These are phyloP conservation scores for Alternaria ventricosa DNA, from an alignment of 2,329 filamentous ascomycete genomes.

Conservation along the genomic window DNA sequence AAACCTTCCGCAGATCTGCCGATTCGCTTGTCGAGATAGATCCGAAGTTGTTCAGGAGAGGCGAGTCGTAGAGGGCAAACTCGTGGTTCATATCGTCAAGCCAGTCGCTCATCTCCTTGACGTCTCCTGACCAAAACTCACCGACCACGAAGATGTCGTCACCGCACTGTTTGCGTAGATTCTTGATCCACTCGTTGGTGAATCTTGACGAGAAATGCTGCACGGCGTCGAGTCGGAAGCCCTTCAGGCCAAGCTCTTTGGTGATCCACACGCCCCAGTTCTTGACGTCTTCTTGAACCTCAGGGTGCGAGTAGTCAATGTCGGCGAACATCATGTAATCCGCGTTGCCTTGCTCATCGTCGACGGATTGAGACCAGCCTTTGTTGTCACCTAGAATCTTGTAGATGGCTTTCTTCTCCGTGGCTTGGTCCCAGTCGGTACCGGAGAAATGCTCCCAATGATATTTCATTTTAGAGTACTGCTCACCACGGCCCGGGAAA, in stretches of 20 bases:
- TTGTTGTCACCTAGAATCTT: constrained; percentile 69
- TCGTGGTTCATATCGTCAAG: constrained; percentile 62
- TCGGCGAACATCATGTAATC: constrained; percentile 78
- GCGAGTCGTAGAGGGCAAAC: constrained; percentile 69
- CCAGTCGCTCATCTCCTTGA: constrained; percentile 63
- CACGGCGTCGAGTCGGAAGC: constrained; percentile 74
- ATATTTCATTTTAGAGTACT: constrained; percentile 69
- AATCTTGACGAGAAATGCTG: constrained; percentile 76
- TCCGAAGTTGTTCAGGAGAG: constrained; percentile 72
- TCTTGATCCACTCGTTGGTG: constrained; percentile 67
- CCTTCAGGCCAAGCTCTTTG: constrained; percentile 65
- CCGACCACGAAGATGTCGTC: constrained; percentile 68
- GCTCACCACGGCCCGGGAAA: constrained; percentile 66
- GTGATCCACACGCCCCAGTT: constrained; percentile 73
- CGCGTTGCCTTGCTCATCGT: constrained; percentile 68
- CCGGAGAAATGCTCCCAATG: constrained; percentile 72
- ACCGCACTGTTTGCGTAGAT: constrained; percentile 59
- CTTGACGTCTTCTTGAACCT: constrained; percentile 68
- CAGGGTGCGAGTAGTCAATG: constrained; percentile 65
- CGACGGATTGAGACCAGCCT: constrained; percentile 68
- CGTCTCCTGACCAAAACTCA: constrained; percentile 71
- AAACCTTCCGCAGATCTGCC: constrained; percentile 69
- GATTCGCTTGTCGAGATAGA: constrained; percentile 62
- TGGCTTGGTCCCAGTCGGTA: constrained; percentile 68
- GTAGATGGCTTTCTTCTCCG: constrained; percentile 67